Percentiles rank a stretch among this genome's conserved stretches.
These are phyloP conservation scores for Rhododendron ovatum DNA, from an alignment of 148 eudicot genomes.

Conservation along the genomic window DNA sequence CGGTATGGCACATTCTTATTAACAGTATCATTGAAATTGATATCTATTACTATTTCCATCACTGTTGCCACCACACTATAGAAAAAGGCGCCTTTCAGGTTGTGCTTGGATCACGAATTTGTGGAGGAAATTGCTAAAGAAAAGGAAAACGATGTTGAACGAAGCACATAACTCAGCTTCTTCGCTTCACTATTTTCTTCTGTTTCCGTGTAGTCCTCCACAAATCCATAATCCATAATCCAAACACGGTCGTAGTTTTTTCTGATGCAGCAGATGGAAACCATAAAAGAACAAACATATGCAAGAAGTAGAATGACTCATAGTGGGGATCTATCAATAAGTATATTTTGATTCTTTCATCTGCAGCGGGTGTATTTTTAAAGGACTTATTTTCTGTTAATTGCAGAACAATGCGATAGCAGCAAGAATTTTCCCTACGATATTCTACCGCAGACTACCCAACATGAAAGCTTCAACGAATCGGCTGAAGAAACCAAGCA, in stretches of 20 bases:
- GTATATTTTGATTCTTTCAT: background rate
- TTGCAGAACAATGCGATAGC: slow-evolving; percentile 17
- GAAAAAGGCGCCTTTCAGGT: background rate
- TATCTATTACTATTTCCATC: background rate
- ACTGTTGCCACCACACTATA: background rate
- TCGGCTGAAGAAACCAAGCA: slow-evolving; percentile 12
- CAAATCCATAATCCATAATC: background rate
- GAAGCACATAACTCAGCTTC: background rate
- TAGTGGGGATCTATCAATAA: background rate
- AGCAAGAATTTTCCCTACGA: slow-evolving; percentile 13
- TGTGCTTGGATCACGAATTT: background rate
- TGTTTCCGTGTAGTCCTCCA: background rate
- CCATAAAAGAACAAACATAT: background rate
- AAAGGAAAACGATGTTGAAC: background rate
- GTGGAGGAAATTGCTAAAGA: background rate
- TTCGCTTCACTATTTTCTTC: background rate
- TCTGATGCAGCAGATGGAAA: background rate
- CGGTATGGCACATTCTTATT: slow-evolving; percentile 28
- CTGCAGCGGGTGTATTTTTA: background rate
- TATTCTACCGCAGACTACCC: background rate
- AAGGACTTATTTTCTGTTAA: background rate
- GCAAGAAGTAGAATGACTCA: background rate
- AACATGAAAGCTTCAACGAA: background rate
- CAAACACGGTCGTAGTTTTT: background rate
- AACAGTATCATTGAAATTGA: background rate